Evolutionary conservation across 805 yeast genomes (phyloP).

Genomic region (Candida qinlingensis): DNA sequence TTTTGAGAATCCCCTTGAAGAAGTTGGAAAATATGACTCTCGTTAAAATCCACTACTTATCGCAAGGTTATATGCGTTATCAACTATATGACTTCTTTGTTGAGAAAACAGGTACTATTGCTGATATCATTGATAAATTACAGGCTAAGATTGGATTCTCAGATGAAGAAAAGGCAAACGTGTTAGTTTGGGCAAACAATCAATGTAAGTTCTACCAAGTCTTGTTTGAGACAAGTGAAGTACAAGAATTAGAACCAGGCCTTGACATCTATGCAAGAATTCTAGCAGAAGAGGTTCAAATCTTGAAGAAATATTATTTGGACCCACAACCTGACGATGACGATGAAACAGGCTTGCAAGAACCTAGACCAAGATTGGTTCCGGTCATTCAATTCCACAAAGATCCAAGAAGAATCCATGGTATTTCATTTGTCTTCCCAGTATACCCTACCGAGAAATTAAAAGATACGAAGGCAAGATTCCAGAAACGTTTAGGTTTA

Average conservation of each 20-base stretch:
- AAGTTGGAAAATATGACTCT: conserved; percentile 75
- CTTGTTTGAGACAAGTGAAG: conserved; percentile 30
- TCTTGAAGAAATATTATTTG: conserved; percentile 20
- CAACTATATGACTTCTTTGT: conserved; percentile 65
- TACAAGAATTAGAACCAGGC: conserved; percentile 34
- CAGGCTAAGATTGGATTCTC: conserved; percentile 49
- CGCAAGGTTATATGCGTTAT: conserved; percentile 63
- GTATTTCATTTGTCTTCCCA: conserved; percentile 81
- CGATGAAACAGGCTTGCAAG: conserved; percentile 8
- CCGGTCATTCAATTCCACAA: conserved; percentile 76
- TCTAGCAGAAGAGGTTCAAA: conserved; percentile 36
- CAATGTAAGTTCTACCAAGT: conserved; percentile 32
- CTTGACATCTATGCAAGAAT: conserved; percentile 41
- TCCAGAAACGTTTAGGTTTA: conserved; percentile 66
- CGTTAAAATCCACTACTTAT: conserved; percentile 66
- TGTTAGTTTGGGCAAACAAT: conserved; percentile 53
- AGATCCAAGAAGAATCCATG: conserved; percentile 61
- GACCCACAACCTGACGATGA: conserved; percentile 17
- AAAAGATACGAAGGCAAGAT: conserved; percentile 54
- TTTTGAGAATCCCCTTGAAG: conserved; percentile 64
- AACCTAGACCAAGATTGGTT: conserved; percentile 38
- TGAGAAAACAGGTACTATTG: conserved; percentile 54
- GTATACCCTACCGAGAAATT: conserved; percentile 63
- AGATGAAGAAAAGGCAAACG: conserved; percentile 38
- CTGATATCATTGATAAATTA: conserved; percentile 49